Evolutionary conservation across 2,329 filamentous ascomycete species (phyloP).

Genomic region (Trichophyton simii): DNA sequence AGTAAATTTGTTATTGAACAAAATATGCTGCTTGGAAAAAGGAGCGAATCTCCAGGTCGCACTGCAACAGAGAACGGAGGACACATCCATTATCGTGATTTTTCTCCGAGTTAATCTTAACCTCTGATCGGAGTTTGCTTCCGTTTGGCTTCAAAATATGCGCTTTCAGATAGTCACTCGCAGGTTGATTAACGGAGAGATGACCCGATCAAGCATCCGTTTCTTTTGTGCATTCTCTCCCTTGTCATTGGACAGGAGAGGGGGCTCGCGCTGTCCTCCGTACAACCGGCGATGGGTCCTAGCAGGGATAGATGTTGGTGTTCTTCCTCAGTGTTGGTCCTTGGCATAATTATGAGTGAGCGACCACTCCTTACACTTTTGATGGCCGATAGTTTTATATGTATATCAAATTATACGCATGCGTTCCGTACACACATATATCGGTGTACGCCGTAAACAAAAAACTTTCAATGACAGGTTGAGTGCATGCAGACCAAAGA

Average conservation of each 20-base stretch:
- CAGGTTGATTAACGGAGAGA: background rate
- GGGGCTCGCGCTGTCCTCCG: background rate
- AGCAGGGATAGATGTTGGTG: background rate
- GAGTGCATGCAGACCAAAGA: background rate
- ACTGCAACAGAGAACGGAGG: background rate
- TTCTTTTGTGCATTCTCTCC: background rate
- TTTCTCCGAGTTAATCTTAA: background rate
- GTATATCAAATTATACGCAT: background rate
- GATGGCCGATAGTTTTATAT: background rate
- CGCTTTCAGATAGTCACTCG: background rate
- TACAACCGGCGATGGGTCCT: background rate
- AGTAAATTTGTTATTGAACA: background rate
- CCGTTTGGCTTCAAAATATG: background rate
- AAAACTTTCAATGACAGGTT: background rate
- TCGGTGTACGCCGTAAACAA: constrained; percentile 1
- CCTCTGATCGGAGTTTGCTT: background rate
- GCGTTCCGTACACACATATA: background rate
- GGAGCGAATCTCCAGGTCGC: background rate
- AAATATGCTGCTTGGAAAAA: background rate
- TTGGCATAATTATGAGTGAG: background rate
- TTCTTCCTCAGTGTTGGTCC: background rate
- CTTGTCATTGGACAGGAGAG: background rate
- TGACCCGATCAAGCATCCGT: background rate
- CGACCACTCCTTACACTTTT: background rate
- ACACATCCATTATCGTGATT: background rate